phyloP scores from a whole-genome alignment of 805 yeast species.

The Zygotorulaspora florentina region DNA sequence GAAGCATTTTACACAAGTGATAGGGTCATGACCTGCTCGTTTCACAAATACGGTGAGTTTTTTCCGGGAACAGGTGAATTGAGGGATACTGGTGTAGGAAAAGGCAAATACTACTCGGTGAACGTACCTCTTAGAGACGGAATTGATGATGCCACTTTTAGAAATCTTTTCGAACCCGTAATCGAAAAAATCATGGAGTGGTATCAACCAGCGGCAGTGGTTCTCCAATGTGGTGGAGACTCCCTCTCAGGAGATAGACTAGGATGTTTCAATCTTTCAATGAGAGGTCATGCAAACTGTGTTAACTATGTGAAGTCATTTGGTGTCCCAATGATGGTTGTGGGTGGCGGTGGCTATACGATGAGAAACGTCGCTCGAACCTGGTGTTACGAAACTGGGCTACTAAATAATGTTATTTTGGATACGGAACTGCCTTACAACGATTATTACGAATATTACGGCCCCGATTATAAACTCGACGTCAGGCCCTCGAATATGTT shows the following conservation, averaged over 20 bases:
- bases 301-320: slow-evolving; percentile 84
- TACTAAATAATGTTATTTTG: slow-evolving; percentile 63
- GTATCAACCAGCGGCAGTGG: slow-evolving; percentile 90
- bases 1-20: slow-evolving; percentile 95
- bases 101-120: slow-evolving; percentile 81
- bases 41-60: slow-evolving; percentile 94
- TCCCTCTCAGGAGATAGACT: slow-evolving; percentile 88
- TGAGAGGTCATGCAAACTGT: slow-evolving; percentile 93
- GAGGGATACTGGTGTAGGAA: slow-evolving; percentile 83
- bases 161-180: slow-evolving; percentile 70
- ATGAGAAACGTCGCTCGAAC: slow-evolving; percentile 91
- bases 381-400: slow-evolving; percentile 93
- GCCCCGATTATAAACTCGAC: slow-evolving; percentile 93
- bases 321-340: slow-evolving; percentile 82
- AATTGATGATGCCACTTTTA: slow-evolving; percentile 86
- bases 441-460: slow-evolving; percentile 95
- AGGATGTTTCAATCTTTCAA: slow-evolving; percentile 90
- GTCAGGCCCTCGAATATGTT: slow-evolving; percentile 96
- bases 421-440: slow-evolving; percentile 79
- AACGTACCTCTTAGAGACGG: slow-evolving; percentile 95
- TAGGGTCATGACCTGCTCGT: slow-evolving; percentile 92
- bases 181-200: slow-evolving; percentile 87
- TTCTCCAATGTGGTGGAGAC: slow-evolving; percentile 97
- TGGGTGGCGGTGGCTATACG: slow-evolving; percentile 98
- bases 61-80: slow-evolving; percentile 97